Evolutionary conservation across 2,329 filamentous ascomycete genomes (phyloP).

Genomic region (Penicillium concentricum): DNA sequence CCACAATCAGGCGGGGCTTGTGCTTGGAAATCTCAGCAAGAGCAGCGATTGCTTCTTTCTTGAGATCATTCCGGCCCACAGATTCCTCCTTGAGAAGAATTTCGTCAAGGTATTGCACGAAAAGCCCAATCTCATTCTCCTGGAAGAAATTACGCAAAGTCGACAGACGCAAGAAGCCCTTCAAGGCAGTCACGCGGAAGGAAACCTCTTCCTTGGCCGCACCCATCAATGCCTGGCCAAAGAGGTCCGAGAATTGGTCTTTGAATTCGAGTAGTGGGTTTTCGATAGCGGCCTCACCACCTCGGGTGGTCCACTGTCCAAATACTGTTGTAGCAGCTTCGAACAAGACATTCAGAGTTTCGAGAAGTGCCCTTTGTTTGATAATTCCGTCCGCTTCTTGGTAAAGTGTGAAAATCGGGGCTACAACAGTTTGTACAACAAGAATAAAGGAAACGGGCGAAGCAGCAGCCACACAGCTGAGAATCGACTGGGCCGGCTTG

Average conservation of each 20-base stretch:
- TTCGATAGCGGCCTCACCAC: constrained; percentile 35
- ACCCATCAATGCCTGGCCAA: constrained; percentile 56
- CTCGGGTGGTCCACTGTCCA: constrained; percentile 53
- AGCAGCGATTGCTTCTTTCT: constrained; percentile 57
- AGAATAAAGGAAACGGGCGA: constrained; percentile 56
- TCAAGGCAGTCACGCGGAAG: constrained; percentile 50
- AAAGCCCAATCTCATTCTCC: constrained; percentile 53
- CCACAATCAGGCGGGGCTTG: constrained; percentile 61
- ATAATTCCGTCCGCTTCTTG: constrained; percentile 61
- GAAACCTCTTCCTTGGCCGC: constrained; percentile 52
- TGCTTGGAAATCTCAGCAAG: constrained; percentile 62
- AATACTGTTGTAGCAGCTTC: constrained; percentile 58
- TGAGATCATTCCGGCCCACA: constrained; percentile 56
- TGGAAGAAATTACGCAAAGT: constrained; percentile 49
- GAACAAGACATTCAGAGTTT: constrained; percentile 59
- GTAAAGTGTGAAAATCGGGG: constrained; percentile 59
- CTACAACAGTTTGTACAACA: constrained; percentile 56
- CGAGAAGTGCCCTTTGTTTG: constrained; percentile 62
- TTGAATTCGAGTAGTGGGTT: constrained; percentile 51
- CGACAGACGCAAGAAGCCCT: constrained; percentile 49
- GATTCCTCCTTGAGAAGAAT: constrained; percentile 61
- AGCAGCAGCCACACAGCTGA: constrained; percentile 56
- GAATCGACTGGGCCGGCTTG: constrained; percentile 61
- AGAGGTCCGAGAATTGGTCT: constrained; percentile 54
- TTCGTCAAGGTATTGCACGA: constrained; percentile 59